Conservation (phyloP, 352 stramenopile species). For the Pythium monospermum region DNA sequence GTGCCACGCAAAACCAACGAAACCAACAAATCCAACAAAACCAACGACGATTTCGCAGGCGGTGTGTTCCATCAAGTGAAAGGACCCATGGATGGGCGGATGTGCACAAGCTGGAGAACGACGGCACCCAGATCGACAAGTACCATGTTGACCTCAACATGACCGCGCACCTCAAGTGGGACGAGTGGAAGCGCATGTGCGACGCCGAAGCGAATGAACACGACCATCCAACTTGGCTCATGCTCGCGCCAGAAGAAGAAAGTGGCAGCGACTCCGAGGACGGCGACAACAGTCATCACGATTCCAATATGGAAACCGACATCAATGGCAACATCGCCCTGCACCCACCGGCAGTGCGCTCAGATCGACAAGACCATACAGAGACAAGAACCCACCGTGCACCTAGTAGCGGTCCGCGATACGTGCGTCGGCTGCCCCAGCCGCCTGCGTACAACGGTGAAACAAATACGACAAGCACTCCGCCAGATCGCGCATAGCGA, state of each 20-base stretch:
- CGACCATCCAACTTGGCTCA: constrained; percentile 5
- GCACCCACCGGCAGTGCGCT: too few species aligned
- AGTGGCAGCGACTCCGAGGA: too few species aligned
- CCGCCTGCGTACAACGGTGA: too few species aligned
- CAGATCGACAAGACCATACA: too few species aligned
- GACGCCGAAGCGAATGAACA: constrained; percentile 5
- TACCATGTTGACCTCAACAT: constrained; percentile 20
- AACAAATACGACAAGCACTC: too few species aligned
- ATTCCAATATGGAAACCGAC: too few species aligned
- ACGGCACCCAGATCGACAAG: constrained; percentile 1
- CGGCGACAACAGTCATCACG: not conserved
- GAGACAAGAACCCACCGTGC: too few species aligned
- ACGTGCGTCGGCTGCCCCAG: too few species aligned
- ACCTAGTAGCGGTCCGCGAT: too few species aligned
- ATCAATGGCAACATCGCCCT: too few species aligned
- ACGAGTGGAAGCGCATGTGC: constrained; percentile 19
- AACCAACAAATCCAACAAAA: not conserved
- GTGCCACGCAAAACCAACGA: not conserved
- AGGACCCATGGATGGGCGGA: constrained; percentile 14
- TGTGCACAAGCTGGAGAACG: constrained; percentile 15
- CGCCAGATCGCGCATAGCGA: too few species aligned
- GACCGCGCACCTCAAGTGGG: constrained; percentile 18
- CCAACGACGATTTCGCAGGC: not conserved
- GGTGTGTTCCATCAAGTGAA: constrained; percentile 5
- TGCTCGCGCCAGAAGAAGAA: too few species aligned